A percentile compares a stretch with the other conserved stretches of the same genome.
These are phyloP conservation scores for Ceratobasidium sp. DNA, from an alignment of 1,284 basidiomycete genomes.

Conservation along the genomic window DNA sequence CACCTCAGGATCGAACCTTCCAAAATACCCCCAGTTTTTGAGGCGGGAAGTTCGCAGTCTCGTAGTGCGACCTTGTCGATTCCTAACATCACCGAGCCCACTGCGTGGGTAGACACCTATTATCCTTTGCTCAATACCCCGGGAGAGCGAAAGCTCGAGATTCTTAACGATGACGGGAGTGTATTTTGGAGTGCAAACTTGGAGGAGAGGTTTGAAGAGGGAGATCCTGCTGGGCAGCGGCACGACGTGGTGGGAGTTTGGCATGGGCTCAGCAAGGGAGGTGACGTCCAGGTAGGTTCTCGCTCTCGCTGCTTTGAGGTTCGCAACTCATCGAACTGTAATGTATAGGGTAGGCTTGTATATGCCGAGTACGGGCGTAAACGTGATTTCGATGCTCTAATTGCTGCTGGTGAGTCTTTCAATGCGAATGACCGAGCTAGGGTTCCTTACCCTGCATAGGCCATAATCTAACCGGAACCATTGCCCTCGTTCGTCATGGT, in stretches of 20 bases:
- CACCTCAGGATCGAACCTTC: slow-evolving; percentile 65
- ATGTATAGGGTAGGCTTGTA: slow-evolving; percentile 67
- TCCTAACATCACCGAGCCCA: slow-evolving; percentile 53
- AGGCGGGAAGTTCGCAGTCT: slow-evolving; percentile 71
- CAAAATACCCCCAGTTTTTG: slow-evolving; percentile 64
- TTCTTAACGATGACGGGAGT: slow-evolving; percentile 65
- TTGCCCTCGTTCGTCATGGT: slow-evolving; percentile 89
- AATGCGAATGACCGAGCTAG: too few relatives aligned
- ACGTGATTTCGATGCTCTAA: slow-evolving; percentile 76
- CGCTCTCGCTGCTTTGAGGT: not conserved
- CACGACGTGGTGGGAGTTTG: slow-evolving; percentile 68
- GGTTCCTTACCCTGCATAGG: slow-evolving; percentile 50
- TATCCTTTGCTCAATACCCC: slow-evolving; percentile 85
- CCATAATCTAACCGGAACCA: slow-evolving; percentile 78
- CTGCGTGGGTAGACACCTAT: slow-evolving; percentile 83
- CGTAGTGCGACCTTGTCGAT: slow-evolving; percentile 69
- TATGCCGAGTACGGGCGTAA: slow-evolving; percentile 86
- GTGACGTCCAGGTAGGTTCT: slow-evolving; percentile 60
- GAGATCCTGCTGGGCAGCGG: slow-evolving; percentile 70
- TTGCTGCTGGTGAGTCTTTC: slow-evolving; percentile 56
- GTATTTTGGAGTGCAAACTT: slow-evolving; percentile 74
- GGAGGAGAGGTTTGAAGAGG: slow-evolving; percentile 70
- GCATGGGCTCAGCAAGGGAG: slow-evolving; percentile 75
- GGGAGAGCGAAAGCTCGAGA: slow-evolving; percentile 68
- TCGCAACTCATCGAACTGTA: not conserved